These are phyloP conservation scores for Chytriomyces hyalinus DNA, from an alignment of 192 early-diverging fungal species.

Conservation along the genomic window DNA sequence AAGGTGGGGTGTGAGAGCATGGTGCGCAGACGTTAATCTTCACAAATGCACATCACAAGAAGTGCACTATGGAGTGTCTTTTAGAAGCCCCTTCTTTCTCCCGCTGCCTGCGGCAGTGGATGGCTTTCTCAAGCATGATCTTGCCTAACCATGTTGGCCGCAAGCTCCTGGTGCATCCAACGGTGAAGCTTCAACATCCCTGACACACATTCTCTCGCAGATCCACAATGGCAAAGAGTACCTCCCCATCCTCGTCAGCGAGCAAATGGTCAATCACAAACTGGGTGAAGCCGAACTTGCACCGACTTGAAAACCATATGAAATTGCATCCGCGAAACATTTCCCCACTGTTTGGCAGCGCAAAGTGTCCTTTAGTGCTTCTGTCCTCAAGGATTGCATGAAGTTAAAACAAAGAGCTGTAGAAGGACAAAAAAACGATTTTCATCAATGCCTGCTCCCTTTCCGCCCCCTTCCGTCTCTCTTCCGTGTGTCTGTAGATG, in stretches of 20 bases:
- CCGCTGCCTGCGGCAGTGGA: conserved; percentile 36
- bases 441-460: no score
- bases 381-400: no score
- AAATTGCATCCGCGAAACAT: no score
- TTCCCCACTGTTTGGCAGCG: no score
- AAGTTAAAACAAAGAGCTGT: no score
- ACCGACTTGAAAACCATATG: conserved; percentile 78
- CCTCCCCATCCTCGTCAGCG: conserved; percentile 78
- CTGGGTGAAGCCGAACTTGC: conserved; percentile 84
- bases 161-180: conserved; percentile 71
- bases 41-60: neutral
- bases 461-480: no score
- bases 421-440: no score
- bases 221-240: conserved; percentile 91
- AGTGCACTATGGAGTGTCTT: conserved; percentile 35
- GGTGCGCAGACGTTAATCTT: no score
- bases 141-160: conserved; percentile 85
- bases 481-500: no score
- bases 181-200: neutral
- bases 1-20: no score
- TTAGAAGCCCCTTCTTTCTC: conserved; percentile 55
- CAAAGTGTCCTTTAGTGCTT: no score
- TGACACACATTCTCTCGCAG: neutral
- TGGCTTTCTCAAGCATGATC: conserved; percentile 73
- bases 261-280: conserved; percentile 94